Evolutionary conservation across 2,329 filamentous ascomycete genomes (phyloP).

Genomic region (Byssochlamys sp.): DNA sequence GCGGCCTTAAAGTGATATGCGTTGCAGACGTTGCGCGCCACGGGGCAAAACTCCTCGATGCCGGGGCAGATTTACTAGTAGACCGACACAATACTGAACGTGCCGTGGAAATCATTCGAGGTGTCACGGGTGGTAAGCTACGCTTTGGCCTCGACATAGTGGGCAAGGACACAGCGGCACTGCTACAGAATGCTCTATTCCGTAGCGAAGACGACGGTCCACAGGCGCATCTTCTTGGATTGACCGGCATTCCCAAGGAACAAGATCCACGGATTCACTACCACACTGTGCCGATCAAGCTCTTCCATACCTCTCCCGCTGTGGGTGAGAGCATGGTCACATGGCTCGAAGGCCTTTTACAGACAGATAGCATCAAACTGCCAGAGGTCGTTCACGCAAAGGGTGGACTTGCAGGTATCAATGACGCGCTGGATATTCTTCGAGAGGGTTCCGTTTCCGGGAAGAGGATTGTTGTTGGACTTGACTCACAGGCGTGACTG

Average conservation of each 20-base stretch:
- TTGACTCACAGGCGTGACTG: conserved; percentile 7
- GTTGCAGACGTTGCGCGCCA: conserved; percentile 60
- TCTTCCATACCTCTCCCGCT: conserved; percentile 59
- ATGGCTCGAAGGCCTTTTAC: conserved; percentile 61
- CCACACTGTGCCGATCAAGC: conserved; percentile 64
- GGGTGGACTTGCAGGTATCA: conserved; percentile 57
- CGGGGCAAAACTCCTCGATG: conserved; percentile 47
- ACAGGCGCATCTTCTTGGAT: conserved; percentile 53
- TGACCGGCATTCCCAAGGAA: conserved; percentile 58
- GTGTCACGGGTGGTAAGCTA: conserved; percentile 48
- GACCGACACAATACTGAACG: conserved; percentile 57
- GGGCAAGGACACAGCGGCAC: conserved; percentile 53
- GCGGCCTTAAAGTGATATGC: conserved; percentile 55
- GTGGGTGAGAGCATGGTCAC: conserved; percentile 54
- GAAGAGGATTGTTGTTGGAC: conserved; percentile 55
- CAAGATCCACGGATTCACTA: conserved; percentile 39
- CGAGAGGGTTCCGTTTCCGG: conserved; percentile 57
- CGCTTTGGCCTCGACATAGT: conserved; percentile 62
- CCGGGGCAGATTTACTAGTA: conserved; percentile 55
- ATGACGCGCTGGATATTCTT: conserved; percentile 57
- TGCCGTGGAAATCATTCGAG: conserved; percentile 56
- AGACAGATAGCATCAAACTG: conserved; percentile 43
- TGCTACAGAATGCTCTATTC: conserved; percentile 47
- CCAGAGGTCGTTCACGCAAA: conserved; percentile 59
- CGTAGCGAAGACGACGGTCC: conserved; percentile 8